These are phyloP conservation scores for Cladophialophora carrionii DNA, from an alignment of 2,329 filamentous ascomycete genomes.

Conservation along the genomic window DNA sequence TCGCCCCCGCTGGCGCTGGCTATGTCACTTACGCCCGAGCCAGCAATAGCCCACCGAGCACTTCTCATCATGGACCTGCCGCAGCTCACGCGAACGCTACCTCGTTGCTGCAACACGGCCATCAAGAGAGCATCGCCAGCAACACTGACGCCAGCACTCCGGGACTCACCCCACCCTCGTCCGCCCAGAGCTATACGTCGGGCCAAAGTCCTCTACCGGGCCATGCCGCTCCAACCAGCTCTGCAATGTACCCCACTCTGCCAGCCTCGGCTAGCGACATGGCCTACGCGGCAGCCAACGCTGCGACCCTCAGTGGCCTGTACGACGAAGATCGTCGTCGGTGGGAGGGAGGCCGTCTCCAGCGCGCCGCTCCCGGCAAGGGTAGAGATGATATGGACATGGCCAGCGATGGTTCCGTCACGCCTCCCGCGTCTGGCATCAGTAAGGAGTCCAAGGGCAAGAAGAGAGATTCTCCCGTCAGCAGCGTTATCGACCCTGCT, in stretches of 20 bases:
- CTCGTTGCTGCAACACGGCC: slow-evolving; percentile 34
- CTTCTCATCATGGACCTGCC: slow-evolving; percentile 47
- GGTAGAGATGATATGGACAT: slow-evolving; percentile 46
- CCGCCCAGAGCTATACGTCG: slow-evolving; percentile 65
- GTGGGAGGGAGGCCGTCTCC: slow-evolving; percentile 64
- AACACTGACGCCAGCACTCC: slow-evolving; percentile 58
- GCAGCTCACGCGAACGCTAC: slow-evolving; percentile 45
- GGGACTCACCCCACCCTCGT: slow-evolving; percentile 65
- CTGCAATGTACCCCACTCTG: slow-evolving; percentile 65
- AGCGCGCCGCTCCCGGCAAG: slow-evolving; percentile 55
- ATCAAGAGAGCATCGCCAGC: slow-evolving; percentile 42
- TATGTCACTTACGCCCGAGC: slow-evolving; percentile 60
- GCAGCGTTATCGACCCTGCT: slow-evolving; percentile 39
- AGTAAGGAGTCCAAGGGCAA: slow-evolving; percentile 34
- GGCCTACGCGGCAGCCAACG: slow-evolving; percentile 60
- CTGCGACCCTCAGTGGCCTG: slow-evolving; percentile 62
- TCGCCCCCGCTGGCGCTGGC: slow-evolving; percentile 73
- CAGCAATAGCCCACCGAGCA: slow-evolving; percentile 58
- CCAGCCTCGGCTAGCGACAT: slow-evolving; percentile 62
- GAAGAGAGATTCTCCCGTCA: slow-evolving; percentile 30
- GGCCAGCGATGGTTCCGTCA: slow-evolving; percentile 37
- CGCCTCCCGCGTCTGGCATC: slow-evolving; percentile 36
- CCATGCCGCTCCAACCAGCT: slow-evolving; percentile 39
- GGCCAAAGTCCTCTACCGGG: slow-evolving; percentile 60
- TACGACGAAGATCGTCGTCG: slow-evolving; percentile 65